Percentiles rank a stretch among this genome's conserved stretches.
Conservation (phyloP, 768 basidiomycete species). For the Lyophyllum semitale region DNA sequence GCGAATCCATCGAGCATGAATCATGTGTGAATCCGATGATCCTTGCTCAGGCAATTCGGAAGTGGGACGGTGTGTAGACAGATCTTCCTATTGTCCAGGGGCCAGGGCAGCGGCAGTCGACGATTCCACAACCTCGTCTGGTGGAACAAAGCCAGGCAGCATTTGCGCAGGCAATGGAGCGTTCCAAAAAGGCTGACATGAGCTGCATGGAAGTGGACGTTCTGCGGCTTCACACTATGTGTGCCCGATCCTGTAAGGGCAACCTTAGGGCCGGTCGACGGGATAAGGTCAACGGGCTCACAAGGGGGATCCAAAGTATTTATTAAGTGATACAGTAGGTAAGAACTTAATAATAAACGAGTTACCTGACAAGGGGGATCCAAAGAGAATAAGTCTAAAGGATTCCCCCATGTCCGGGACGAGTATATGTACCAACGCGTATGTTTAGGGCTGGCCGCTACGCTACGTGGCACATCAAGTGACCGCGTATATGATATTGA, state of each 20-base stretch:
- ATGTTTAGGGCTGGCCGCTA: too few relatives aligned
- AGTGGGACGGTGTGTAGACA: background rate
- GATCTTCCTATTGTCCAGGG: background rate
- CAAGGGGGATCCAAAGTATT: too few relatives aligned
- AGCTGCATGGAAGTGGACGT: conserved; percentile 6
- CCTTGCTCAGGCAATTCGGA: background rate
- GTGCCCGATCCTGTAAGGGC: background rate
- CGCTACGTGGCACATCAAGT: too few relatives aligned
- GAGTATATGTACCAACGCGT: too few relatives aligned
- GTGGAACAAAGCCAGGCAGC: background rate
- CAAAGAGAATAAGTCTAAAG: too few relatives aligned
- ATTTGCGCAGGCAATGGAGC: background rate
- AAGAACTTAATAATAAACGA: too few relatives aligned
- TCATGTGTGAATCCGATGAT: background rate
- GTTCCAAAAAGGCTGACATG: conserved; percentile 3
- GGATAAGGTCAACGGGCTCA: too few relatives aligned
- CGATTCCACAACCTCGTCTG: background rate
- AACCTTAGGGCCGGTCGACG: too few relatives aligned
- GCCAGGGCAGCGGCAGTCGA: background rate
- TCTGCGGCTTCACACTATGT: background rate
- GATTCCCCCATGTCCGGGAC: too few relatives aligned
- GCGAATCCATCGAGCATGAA: background rate
- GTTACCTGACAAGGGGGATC: too few relatives aligned
- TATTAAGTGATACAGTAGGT: too few relatives aligned
- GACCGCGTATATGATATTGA: too few relatives aligned